Base-by-base conservation (phyloP, 768 basidiomycete species). In the Nidula microcarpa region DNA sequence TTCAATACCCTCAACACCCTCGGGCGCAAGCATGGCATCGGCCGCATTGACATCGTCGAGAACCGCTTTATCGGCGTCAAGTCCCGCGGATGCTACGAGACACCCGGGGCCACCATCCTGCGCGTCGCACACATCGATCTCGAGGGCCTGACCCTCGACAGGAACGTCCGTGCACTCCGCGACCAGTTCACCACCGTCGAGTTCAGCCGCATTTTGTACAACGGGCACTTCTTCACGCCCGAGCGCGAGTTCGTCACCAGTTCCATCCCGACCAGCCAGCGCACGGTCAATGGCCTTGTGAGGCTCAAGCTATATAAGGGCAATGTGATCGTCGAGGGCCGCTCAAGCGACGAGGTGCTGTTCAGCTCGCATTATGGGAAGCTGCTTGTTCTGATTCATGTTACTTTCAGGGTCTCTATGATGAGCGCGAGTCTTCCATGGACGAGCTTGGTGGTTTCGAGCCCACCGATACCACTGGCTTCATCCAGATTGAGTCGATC, bases 51-150 rank as follows among this genome's bases (percentile, higher is more conserved):
- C 69, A 98, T 99, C 63, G 97, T 99, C 65, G 96, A 99, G 77
- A 99, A 99, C 78, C 84, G 97, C 51, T 99, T 97, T 77, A 98
- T 98, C 68, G 97, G 97, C 53, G 97, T 99, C 67, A 99, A 98
- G 73, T 94, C 91, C 47, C 91, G 97, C 33, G 97, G 97, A n/a
- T 99, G 97, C 76, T 99, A 99, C 77, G 97, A 99, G 72, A 89
- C 91, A 1, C 97, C 97, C 13, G 97, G 88, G 5, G 97, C 94
- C 18, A 97, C 95, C 48, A 98, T 98, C 74, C 79, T 99, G 46
- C 91, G 97, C 55, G 86, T 80, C 13, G 96, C 97, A 6, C 97
- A 98, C 75, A 78, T 99, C 70, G 97, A 99, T 61, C 74, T 99
- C 60, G 97, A 98, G 71, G 97, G 97, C 43, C 82, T 99, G 51